phyloP scores from a whole-genome alignment of 2,329 filamentous ascomycete genomes.

The Didymella segeticola region DNA sequence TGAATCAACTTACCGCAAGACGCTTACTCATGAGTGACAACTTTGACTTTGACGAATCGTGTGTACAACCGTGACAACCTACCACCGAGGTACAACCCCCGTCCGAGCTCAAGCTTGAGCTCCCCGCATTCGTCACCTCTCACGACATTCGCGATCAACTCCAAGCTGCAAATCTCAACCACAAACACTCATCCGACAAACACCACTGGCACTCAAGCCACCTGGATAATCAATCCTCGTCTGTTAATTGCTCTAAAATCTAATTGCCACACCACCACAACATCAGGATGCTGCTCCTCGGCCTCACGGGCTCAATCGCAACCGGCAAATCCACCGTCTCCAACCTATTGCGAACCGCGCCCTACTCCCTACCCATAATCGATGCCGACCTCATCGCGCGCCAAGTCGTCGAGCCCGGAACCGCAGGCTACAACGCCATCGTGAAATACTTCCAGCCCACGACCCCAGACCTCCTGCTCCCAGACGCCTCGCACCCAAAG shows the following conservation, averaged over 20 bases:
- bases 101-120: constrained; percentile 18
- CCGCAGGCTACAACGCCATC: constrained; percentile 81
- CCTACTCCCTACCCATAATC: constrained; percentile 87
- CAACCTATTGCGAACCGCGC: constrained; percentile 75
- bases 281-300: constrained; percentile 82
- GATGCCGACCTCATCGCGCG: constrained; percentile 93
- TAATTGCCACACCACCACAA: not conserved
- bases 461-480: constrained; percentile 84
- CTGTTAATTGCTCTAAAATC: too few relatives aligned
- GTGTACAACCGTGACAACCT: not conserved
- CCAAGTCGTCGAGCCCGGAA: constrained; percentile 92
- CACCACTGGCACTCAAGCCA: not conserved
- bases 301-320: constrained; percentile 94
- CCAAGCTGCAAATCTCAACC: too few relatives aligned
- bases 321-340: constrained; percentile 98
- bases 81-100: constrained; percentile 15
- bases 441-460: constrained; percentile 79
- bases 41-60: not conserved
- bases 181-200: not conserved
- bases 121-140: constrained; percentile 20
- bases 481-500: constrained; percentile 60
- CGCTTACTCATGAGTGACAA: not conserved
- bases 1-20: not conserved
- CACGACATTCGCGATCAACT: not conserved
- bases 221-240: too few relatives aligned